Evolutionary conservation across 2,329 filamentous ascomycete genomes (phyloP).

Genomic region (Ceratocystis colombiana): DNA sequence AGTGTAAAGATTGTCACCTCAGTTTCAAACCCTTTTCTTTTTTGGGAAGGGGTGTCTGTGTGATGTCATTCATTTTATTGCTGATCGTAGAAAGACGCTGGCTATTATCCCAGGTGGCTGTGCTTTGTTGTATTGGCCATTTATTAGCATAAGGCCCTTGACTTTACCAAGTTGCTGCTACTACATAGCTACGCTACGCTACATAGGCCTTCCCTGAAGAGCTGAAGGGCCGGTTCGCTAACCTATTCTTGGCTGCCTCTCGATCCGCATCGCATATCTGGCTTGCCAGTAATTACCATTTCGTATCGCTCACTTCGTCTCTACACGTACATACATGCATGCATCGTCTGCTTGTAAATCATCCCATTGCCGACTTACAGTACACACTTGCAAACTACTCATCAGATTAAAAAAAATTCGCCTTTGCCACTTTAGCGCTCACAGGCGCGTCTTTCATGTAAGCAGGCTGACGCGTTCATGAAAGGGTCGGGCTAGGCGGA

Average conservation of each 20-base stretch:
- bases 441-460: neutral
- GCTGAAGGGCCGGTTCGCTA: neutral
- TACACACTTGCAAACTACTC: too few relatives aligned
- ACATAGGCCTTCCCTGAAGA: conserved; percentile 3
- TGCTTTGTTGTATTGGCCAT: neutral
- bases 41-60: neutral
- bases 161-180: neutral
- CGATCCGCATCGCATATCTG: too few relatives aligned
- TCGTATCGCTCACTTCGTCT: too few relatives aligned
- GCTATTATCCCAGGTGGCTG: neutral
- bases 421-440: neutral
- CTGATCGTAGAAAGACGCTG: neutral
- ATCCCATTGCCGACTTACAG: too few relatives aligned
- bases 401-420: neutral
- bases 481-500: neutral
- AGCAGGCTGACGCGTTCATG: conserved; percentile 4
- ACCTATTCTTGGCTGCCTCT: neutral
- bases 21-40: too few relatives aligned
- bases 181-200: neutral
- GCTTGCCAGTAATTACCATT: too few relatives aligned
- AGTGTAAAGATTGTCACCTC: too few relatives aligned
- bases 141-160: neutral
- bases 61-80: neutral
- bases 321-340: too few relatives aligned
- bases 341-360: too few relatives aligned